These are phyloP conservation scores for Stephania yunnanensis DNA, from an alignment of 164 flowering plant species.

Conservation along the genomic window DNA sequence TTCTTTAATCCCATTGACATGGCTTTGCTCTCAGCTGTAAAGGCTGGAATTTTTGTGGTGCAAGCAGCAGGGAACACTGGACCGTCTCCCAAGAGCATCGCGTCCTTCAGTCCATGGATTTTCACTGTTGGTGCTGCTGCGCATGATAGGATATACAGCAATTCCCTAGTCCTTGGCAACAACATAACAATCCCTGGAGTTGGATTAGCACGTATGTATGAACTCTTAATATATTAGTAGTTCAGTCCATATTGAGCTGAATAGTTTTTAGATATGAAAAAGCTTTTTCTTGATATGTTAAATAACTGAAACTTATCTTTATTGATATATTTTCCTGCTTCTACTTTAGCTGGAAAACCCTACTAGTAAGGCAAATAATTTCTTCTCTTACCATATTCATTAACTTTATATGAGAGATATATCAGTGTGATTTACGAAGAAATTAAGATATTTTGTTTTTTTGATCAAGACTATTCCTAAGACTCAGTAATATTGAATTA, in stretches of 20 bases:
- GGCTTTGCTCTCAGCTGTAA: constrained; percentile 90
- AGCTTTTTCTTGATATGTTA: background rate
- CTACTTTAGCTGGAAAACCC: background rate
- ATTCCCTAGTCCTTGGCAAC: constrained; percentile 77
- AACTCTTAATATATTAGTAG: background rate
- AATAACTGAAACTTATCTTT: background rate
- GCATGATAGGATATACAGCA: constrained; percentile 74
- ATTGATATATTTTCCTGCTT: background rate
- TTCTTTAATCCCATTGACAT: constrained; percentile 96
- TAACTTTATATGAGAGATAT: background rate
- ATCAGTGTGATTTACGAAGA: background rate
- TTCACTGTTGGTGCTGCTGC: constrained; percentile 93
- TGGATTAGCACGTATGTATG: constrained; percentile 86
- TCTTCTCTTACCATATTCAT: background rate
- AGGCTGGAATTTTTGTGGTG: constrained; percentile 87
- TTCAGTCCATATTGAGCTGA: background rate
- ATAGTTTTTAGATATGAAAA: background rate
- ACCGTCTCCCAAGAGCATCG: constrained; percentile 82
- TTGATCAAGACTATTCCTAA: background rate
- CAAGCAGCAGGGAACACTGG: constrained; percentile 99
- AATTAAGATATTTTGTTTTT: background rate
- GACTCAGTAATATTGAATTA: background rate
- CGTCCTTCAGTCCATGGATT: constrained; percentile 99
- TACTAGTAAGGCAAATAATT: background rate
- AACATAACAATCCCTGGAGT: constrained; percentile 70